A percentile compares a stretch with the other conserved stretches of the same genome.
phyloP scores from a whole-genome alignment of 2,329 filamentous ascomycete genomes.

The Trichoderma sp. region DNA sequence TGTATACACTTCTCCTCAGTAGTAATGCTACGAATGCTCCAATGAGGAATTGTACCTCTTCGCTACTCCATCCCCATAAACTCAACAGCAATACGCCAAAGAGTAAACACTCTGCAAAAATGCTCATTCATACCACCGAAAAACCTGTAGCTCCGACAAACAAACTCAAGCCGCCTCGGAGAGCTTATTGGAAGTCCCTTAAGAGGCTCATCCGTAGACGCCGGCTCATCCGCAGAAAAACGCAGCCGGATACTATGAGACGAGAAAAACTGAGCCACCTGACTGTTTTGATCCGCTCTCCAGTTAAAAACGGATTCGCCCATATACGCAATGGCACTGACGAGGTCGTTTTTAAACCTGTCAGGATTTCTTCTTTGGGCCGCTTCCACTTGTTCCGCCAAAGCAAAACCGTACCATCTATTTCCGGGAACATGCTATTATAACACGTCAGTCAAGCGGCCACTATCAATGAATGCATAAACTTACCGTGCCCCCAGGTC shows the following conservation, averaged over 20 bases:
- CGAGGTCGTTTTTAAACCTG: neutral
- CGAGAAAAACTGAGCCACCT: neutral
- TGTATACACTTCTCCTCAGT: neutral
- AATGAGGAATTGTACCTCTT: neutral
- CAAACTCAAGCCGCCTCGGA: neutral
- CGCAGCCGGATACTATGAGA: neutral
- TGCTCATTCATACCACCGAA: neutral
- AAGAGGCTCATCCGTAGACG: neutral
- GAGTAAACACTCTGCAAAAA: neutral
- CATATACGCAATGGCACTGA: neutral
- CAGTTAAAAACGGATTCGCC: neutral
- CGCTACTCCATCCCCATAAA: neutral
- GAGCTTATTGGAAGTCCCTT: neutral
- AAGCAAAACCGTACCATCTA: neutral
- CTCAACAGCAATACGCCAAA: neutral
- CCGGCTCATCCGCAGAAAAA: neutral
- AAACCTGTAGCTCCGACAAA: neutral
- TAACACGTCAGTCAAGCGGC: neutral
- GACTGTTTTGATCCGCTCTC: neutral
- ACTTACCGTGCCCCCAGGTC: neutral
- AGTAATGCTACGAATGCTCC: neutral
- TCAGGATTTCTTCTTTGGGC: neutral
- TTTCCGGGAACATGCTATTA: neutral
- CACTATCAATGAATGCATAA: neutral
- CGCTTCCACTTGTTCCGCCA: neutral